phyloP scores from a whole-genome alignment of 768 basidiomycete genomes.

The Mycena sanguinolenta region DNA sequence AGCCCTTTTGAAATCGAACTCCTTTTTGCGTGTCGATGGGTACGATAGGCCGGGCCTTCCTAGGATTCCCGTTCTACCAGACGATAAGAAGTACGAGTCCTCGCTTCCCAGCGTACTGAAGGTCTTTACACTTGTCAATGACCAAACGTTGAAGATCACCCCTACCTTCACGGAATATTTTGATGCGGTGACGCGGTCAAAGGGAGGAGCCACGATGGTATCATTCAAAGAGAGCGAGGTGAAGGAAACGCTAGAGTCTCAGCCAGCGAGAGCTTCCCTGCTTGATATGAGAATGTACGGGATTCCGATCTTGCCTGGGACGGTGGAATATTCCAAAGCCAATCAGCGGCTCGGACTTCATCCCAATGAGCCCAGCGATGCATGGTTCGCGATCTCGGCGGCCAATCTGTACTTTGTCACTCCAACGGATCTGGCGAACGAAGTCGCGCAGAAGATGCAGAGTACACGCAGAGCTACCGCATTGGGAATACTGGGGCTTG shows the following conservation, averaged over 20 bases:
- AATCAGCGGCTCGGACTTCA: conserved; percentile 12
- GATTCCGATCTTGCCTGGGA: conserved; percentile 12
- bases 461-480: conserved; percentile 2
- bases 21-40: conserved; percentile 19
- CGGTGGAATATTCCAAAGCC: conserved; percentile 9
- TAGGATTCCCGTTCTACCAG: conserved; percentile 4
- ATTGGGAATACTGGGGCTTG: conserved; percentile 18
- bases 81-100: conserved; percentile 4
- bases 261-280: conserved; percentile 10
- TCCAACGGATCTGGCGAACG: conserved; percentile 1
- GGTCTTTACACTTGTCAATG: conserved; percentile 11
- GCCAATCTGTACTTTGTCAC: conserved; percentile 11
- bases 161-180: conserved; percentile 12
- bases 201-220: conserved; percentile 5
- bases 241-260: conserved; percentile 12
- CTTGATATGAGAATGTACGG: conserved; percentile 11
- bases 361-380: conserved; percentile 6
- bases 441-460: conserved; percentile 18
- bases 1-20: conserved; percentile 11
- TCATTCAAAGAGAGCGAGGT: conserved; percentile 9
- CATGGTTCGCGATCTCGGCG: conserved; percentile 13
- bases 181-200: conserved; percentile 9
- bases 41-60: conserved; percentile 21
- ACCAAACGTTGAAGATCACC: conserved; percentile 8
- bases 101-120: conserved; percentile 10